phyloP scores from a whole-genome alignment of 2,329 filamentous ascomycete species.

The Pyrenophora graminea region DNA sequence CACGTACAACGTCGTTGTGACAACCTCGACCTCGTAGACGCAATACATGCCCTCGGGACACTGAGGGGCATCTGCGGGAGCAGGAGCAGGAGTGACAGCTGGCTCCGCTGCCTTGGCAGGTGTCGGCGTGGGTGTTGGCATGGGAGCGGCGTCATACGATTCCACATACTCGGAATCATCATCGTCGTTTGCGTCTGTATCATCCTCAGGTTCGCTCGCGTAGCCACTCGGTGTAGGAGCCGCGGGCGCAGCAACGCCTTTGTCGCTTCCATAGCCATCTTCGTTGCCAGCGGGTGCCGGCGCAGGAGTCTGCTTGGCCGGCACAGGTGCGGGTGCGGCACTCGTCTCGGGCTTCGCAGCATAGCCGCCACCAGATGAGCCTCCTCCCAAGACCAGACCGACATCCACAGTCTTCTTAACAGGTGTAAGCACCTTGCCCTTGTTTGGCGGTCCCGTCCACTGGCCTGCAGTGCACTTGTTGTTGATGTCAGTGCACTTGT shows the following conservation, averaged over 20 bases:
- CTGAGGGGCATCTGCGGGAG: constrained; percentile 20
- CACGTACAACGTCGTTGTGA: constrained; percentile 34
- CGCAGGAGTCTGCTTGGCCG: neutral
- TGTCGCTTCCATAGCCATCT: no score
- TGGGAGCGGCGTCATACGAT: constrained; percentile 1
- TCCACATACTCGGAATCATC: no score
- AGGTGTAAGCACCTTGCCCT: constrained; percentile 47
- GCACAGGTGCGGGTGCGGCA: neutral
- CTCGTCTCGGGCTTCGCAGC: constrained; percentile 23
- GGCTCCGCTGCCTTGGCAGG: constrained; percentile 22
- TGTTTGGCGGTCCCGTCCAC: constrained; percentile 51
- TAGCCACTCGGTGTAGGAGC: no score
- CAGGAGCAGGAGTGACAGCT: constrained; percentile 16
- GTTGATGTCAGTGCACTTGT: constrained; percentile 60
- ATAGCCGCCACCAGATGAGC: constrained; percentile 12
- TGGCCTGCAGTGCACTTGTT: constrained; percentile 48
- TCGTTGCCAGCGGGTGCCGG: neutral
- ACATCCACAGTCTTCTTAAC: constrained; percentile 37
- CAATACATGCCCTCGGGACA: constrained; percentile 29
- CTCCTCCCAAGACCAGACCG: constrained; percentile 29
- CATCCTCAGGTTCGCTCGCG: no score
- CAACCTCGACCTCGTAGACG: constrained; percentile 25
- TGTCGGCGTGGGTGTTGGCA: constrained; percentile 19
- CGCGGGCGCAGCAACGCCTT: no score
- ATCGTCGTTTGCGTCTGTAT: no score